Percentiles rank a stretch among this genome's conserved stretches.
phyloP scores from a whole-genome alignment of 768 basidiomycete genomes.

The Calocybe indica region DNA sequence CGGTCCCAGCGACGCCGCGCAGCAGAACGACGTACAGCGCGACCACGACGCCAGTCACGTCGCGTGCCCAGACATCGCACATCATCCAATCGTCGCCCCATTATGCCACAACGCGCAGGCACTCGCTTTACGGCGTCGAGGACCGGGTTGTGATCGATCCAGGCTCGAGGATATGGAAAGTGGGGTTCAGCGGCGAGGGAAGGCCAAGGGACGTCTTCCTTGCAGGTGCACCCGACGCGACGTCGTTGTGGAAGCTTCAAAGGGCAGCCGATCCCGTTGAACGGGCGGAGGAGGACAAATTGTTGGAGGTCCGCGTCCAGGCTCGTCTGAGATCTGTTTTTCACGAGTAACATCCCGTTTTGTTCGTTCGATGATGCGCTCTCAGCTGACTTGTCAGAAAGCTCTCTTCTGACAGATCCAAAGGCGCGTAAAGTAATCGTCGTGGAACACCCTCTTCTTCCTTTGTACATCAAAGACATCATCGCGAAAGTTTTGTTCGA shows the following conservation, averaged over 20 bases:
- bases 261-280: slow-evolving; percentile 48
- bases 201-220: slow-evolving; percentile 85
- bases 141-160: slow-evolving; percentile 94
- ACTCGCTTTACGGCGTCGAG: slow-evolving; percentile 95
- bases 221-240: slow-evolving; percentile 35
- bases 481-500: slow-evolving; percentile 85
- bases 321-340: slow-evolving; percentile 71
- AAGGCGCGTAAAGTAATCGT: slow-evolving; percentile 93
- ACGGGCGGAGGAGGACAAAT: slow-evolving; percentile 65
- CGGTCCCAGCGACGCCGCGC: slow-evolving; percentile 32
- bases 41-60: slow-evolving; percentile 51
- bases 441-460: slow-evolving; percentile 84
- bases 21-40: slow-evolving; percentile 23
- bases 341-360: slow-evolving; percentile 57
- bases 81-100: slow-evolving; percentile 73
- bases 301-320: slow-evolving; percentile 68
- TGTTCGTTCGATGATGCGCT: not conserved
- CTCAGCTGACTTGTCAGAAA: slow-evolving; percentile 25
- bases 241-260: slow-evolving; percentile 55
- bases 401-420: slow-evolving; percentile 89
- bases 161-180: slow-evolving; percentile 92
- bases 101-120: slow-evolving; percentile 78
- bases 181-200: slow-evolving; percentile 96
- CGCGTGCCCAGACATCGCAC: slow-evolving; percentile 40
- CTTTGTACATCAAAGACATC: slow-evolving; percentile 81